phyloP scores from a whole-genome alignment of 768 basidiomycete species.

The Gyrodon lividus region DNA sequence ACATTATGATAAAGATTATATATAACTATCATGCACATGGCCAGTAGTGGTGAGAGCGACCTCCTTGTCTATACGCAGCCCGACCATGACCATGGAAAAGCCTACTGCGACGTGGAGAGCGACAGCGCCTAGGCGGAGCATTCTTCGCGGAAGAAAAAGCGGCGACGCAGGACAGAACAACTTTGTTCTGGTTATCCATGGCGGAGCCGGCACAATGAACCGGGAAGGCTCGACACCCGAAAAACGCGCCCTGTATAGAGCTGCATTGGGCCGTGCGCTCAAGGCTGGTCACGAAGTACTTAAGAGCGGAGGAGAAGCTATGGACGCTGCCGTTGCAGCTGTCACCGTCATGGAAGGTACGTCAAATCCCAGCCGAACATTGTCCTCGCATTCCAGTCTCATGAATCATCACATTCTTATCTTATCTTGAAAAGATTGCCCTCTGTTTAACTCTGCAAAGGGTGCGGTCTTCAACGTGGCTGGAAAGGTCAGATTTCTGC shows the following conservation, averaged over 20 bases:
- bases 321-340: constrained; percentile 79
- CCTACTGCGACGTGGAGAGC: neutral
- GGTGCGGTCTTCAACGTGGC: constrained; percentile 82
- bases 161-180: constrained; percentile 16
- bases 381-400: neutral
- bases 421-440: constrained; percentile 49
- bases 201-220: constrained; percentile 74
- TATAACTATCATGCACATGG: no score
- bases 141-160: constrained; percentile 9
- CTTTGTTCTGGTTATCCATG: constrained; percentile 67
- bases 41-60: no score
- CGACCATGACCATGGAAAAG: constrained; percentile 9
- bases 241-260: constrained; percentile 56
- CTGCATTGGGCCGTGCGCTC: constrained; percentile 53
- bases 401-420: neutral
- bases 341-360: constrained; percentile 72
- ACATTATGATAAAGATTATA: no score
- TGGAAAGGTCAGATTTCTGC: constrained; percentile 61
- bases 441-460: constrained; percentile 76
- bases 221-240: constrained; percentile 57
- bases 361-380: constrained; percentile 2
- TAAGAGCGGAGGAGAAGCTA: constrained; percentile 68
- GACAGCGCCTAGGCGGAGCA: neutral
- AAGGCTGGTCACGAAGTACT: constrained; percentile 63
- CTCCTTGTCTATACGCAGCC: neutral